Evolutionary conservation across 768 basidiomycete species (phyloP).

Genomic region (Pulveroboletus sp.): DNA sequence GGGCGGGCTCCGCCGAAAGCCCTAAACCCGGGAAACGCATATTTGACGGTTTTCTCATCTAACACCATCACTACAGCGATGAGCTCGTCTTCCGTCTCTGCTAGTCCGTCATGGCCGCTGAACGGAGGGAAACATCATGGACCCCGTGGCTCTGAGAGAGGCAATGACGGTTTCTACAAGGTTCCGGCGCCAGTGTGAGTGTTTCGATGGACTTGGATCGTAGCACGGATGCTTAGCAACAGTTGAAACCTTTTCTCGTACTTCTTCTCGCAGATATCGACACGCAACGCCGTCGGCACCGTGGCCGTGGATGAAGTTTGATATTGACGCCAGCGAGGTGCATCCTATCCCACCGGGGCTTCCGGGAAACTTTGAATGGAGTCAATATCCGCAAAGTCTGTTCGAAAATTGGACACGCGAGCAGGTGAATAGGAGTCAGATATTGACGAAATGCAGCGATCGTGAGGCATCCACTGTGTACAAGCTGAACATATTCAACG

Average conservation of each 20-base stretch:
- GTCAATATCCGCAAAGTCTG: conserved; percentile 45
- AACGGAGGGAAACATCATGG: not conserved
- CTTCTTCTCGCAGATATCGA: conserved; percentile 21
- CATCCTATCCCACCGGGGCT: not conserved
- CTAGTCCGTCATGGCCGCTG: not conserved
- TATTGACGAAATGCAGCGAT: conserved; percentile 23
- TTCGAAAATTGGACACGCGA: conserved; percentile 53
- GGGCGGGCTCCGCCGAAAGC: not conserved
- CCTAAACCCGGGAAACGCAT: not conserved
- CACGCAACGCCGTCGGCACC: conserved; percentile 38
- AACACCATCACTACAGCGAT: conserved; percentile 1
- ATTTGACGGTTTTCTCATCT: not conserved
- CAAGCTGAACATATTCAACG: conserved; percentile 13
- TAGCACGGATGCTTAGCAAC: not conserved
- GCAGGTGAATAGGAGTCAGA: conserved; percentile 39
- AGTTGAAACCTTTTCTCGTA: not conserved
- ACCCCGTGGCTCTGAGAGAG: not conserved
- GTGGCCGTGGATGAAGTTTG: conserved; percentile 39
- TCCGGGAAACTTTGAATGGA: conserved; percentile 22
- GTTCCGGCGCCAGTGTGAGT: conserved; percentile 24
- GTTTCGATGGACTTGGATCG: not conserved
- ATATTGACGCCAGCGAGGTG: conserved; percentile 10
- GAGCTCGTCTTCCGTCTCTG: conserved; percentile 1
- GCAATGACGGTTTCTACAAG: conserved; percentile 2
- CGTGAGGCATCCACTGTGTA: conserved; percentile 17